Evolutionary conservation across 805 yeast species (phyloP), one percentile per base, ranked within the genome.

Genomic region (Pichia eremophila): DNA sequence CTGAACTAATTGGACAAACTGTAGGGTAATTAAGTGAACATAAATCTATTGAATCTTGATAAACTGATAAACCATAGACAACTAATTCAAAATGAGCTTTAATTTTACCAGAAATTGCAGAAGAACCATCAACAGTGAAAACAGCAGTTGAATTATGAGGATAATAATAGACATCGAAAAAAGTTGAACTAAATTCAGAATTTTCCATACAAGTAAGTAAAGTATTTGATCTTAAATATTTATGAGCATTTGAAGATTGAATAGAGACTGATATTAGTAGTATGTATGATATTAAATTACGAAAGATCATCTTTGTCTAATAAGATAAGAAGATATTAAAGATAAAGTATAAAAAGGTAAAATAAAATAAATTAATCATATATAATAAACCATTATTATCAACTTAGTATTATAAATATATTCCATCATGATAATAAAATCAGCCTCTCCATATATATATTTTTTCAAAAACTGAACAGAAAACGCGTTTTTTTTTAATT

Each of bases 201-300:
- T 85, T 71, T 40, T 80, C 83, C 95, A 89, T 90, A 70, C 99
- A 93, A 38, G 98, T 86, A 56, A 91, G 70, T 55, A 93, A 71
- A 9, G 97, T 87, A 18, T 78, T 51, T 14, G 69, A 69, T 42
- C 62, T 57, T 46, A 75, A 53, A 32, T 29, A 56, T 50, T 36
- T 39, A 11, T 39, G 3, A 15, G 43, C 51, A 31, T 32, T 8
- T 17, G 39, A 22, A 10, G 15, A 8, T 5, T 43, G 22, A n/a
- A 28, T 6, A 8, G 36, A 34, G 2, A 12, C 10, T 12, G 17
- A 34, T 7, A 34, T 7, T 8, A 34, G 17, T 14, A 34, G 36
- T 15, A 34, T 9, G 9, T 10, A 14, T 8, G 36, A 34, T 9
- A 34, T 1, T 14, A 34, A 12, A 34, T 15, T 12, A 10, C 3